Evolutionary conservation across 805 yeast genomes (phyloP), one percentile per base, ranked within the genome.

Genomic region (Pichia pseudocactophila): DNA sequence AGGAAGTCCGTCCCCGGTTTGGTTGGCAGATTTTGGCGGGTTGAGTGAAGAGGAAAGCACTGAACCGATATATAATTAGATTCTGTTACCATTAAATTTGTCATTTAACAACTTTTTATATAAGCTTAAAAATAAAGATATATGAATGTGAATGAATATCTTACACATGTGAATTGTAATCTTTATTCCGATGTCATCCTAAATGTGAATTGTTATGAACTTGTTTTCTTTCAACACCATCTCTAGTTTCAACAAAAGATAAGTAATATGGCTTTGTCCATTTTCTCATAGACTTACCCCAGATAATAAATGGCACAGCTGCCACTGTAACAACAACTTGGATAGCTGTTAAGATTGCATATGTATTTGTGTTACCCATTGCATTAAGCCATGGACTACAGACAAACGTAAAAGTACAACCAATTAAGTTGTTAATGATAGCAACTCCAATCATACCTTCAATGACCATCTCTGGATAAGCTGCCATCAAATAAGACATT

Each of bases 401-500:
- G 4, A 74, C 69, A 56, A 80, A 80, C 0, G 85, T 79, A 57
- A 80, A 80, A 37, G 78, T 68, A 54, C 83, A 76, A 15, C 81
- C 81, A 49, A 79, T 69, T 45, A 73, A 65, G 58, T 80, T 80
- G 58, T 79, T 79, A 52, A 80, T 78, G 42, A 78, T 70, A 8
- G 77, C 59, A 20, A 80, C 82, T 43, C 84, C 82, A 20, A 78
- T 78, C 83, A 80, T 78, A 50, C 82, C 80, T 59, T 79, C 84
- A 50, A 79, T 64, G 42, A 79, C 76, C 72, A 79, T 73, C 36
- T 77, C 84, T 1, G 85, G 84, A 48, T 79, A 80, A 6, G 78
- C 66, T 49, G 77, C 82, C 82, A 79, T 78, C 47, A 77, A 63
- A 45, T 79, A 79, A 1, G 77, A 69, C 76, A 80, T 72, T 30